A percentile compares a stretch with the other conserved stretches of the same genome.
These are phyloP conservation scores for Pseudohyphozyma bogoriensis DNA, from an alignment of 768 basidiomycete species.

Conservation along the genomic window DNA sequence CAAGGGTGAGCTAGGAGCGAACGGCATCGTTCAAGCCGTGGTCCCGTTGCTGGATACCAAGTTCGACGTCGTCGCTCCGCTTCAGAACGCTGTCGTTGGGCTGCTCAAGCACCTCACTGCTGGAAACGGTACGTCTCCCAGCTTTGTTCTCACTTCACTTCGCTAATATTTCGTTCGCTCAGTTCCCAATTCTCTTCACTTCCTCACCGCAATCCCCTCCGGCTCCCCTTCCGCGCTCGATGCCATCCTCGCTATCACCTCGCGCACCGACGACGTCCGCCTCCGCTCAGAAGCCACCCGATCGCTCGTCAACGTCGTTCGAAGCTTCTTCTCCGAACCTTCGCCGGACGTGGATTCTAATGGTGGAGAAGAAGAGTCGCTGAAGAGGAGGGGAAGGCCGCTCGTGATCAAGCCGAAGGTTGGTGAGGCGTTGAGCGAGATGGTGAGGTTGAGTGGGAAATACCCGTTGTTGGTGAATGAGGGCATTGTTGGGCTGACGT, in stretches of 20 bases:
- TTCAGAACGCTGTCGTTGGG: constrained; percentile 80
- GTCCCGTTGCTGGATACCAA: constrained; percentile 57
- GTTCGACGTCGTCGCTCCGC: constrained; percentile 71
- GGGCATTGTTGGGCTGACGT: constrained; percentile 67
- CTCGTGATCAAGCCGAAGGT: constrained; percentile 48
- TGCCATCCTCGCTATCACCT: constrained; percentile 62
- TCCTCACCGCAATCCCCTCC: constrained; percentile 46
- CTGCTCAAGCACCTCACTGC: constrained; percentile 80
- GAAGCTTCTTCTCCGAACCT: constrained; percentile 14
- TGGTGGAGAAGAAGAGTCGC: constrained; percentile 33
- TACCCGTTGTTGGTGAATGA: constrained; percentile 83
- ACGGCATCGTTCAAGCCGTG: constrained; percentile 55
- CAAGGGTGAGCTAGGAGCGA: constrained; percentile 51
- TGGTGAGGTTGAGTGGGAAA: constrained; percentile 64
- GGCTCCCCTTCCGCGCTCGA: constrained; percentile 43
- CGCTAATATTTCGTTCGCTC: neutral
- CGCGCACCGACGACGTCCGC: constrained; percentile 67
- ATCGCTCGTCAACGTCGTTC: constrained; percentile 59
- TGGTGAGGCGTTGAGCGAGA: constrained; percentile 54
- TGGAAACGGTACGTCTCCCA: constrained; percentile 48
- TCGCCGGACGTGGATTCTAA: no score
- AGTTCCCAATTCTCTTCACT: constrained; percentile 42
- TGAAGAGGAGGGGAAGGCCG: constrained; percentile 39
- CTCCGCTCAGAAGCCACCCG: constrained; percentile 84
- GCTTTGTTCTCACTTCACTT: neutral